Evolutionary conservation across 768 basidiomycete genomes (phyloP), one percentile per base, ranked within the genome.

Genomic region (Termitomyces sp.): DNA sequence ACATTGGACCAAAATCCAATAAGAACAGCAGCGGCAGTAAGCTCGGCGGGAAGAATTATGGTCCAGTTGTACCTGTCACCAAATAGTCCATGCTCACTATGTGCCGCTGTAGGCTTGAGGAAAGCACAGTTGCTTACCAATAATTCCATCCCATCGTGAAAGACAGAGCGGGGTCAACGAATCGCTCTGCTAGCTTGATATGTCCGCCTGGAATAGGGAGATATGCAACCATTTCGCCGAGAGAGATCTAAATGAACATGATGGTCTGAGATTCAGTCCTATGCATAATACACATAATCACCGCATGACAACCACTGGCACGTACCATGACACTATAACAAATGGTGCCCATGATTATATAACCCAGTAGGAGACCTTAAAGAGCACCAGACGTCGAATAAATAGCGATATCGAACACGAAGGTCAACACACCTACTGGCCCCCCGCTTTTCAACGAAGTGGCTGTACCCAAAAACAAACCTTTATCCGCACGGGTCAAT

Each of bases 141-240:
- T 77, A 79, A 54, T 77, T 78, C 76, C 75, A 79, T 44, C 77
- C 77, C 77, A 79, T 76, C 2, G 76, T 70, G 57, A 80, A 78
- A 1, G 87, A 87, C 56, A 89, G 73, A 1, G 88, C 85, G n/a
- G 82, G 58, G 89, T 84, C 81, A 7, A 92, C 87, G 63, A 92
- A 93, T 21, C 90, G 85, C 66, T 87, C 88, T 0, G 90, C 84
- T 15, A 92, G 70, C 58, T 77, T 88, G 69, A 92, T 90, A 62
- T 91, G 89, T 1, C 79, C 89, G 54, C 91, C 90, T 24, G 87
- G 77, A 49, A 93, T 76, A 0, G 90, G 90, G 7, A 93, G 76
- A 67, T 77, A 91, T 0, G 89, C 82, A 40, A 91, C 65, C 90
- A 88, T 87, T 70, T 87, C 85, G 4, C 84, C 81, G 5, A 90